A percentile compares a stretch with the other conserved stretches of the same genome.
These are phyloP conservation scores for Lonicera japonica DNA, from an alignment of 129 eudicot species.

Conservation along the genomic window DNA sequence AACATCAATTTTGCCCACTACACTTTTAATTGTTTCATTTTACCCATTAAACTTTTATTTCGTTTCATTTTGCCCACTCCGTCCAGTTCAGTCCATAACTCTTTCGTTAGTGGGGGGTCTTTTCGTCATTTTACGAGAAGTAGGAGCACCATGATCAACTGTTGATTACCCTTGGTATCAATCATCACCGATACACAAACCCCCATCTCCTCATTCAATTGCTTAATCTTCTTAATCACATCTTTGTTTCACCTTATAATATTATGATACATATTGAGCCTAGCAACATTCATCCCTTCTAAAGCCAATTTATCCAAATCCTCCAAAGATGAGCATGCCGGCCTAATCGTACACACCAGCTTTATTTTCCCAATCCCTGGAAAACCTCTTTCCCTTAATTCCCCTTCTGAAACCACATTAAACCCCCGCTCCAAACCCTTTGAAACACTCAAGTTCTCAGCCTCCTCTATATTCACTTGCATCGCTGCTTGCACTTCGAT, in stretches of 20 bases:
- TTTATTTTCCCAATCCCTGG: constrained; percentile 68
- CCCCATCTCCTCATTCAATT: constrained; percentile 56
- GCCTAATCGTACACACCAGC: constrained; percentile 74
- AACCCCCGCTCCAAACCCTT: constrained; percentile 19
- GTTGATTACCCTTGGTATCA: constrained; percentile 77
- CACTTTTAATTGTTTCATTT: no score
- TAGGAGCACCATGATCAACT: constrained; percentile 71
- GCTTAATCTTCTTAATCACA: constrained; percentile 61
- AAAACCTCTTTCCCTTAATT: constrained; percentile 59
- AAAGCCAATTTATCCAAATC: constrained; percentile 57
- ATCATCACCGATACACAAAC: constrained; percentile 68
- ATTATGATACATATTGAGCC: constrained; percentile 78
- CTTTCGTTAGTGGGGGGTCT: no score
- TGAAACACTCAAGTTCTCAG: background rate
- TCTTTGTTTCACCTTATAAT: constrained; percentile 55
- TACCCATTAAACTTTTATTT: no score
- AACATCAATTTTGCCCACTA: no score
- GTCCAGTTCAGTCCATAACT: no score
- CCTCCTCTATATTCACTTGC: constrained; percentile 28
- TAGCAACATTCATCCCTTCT: constrained; percentile 79
- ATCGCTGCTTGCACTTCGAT: constrained; percentile 18
- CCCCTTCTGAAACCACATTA: constrained; percentile 53
- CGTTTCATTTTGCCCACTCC: no score
- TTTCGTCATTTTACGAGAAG: no score
- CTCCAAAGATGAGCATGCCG: constrained; percentile 47